phyloP scores from a whole-genome alignment of 441 rosid species.

The Populus hybrid region DNA sequence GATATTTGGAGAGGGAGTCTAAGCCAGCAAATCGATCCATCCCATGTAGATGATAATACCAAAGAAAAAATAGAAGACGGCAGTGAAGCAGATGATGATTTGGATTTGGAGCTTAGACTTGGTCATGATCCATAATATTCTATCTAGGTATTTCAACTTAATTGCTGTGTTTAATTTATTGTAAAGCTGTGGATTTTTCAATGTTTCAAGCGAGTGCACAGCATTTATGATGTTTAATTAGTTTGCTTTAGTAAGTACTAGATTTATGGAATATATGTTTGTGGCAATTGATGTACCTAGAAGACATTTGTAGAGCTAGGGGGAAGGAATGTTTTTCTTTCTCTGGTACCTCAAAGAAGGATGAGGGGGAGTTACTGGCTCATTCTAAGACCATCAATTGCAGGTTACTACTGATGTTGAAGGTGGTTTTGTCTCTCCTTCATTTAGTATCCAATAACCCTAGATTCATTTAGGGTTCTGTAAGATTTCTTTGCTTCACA shows the following conservation, averaged over 20 bases:
- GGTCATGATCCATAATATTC: conserved; percentile 35
- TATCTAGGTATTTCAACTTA: conserved; percentile 4
- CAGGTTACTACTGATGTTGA: conserved; percentile 6
- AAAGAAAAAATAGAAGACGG: conserved; percentile 19
- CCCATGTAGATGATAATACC: conserved; percentile 21
- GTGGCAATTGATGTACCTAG: conserved; percentile 8
- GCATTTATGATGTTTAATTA: not conserved
- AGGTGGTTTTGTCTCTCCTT: not conserved
- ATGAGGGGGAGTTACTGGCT: not conserved
- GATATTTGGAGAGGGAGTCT: conserved; percentile 37
- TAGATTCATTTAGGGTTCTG: conserved; percentile 16
- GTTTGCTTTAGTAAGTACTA: conserved; percentile 3
- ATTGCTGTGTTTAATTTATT: not conserved
- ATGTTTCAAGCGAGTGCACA: not conserved
- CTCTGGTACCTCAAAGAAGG: not conserved
- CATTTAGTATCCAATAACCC: conserved; percentile 6
- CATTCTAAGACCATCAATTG: not conserved
- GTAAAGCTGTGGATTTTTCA: conserved; percentile 8
- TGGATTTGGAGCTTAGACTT: conserved; percentile 84
- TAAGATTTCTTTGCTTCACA: not conserved
- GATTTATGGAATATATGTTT: conserved; percentile 6
- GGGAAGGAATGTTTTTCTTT: not conserved
- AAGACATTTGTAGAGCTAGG: not conserved
- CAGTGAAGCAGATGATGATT: conserved; percentile 39
- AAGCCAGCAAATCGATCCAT: conserved; percentile 46